Conservation (phyloP, 202 grass and related monocot genomes). For the Zoysia matrella region DNA sequence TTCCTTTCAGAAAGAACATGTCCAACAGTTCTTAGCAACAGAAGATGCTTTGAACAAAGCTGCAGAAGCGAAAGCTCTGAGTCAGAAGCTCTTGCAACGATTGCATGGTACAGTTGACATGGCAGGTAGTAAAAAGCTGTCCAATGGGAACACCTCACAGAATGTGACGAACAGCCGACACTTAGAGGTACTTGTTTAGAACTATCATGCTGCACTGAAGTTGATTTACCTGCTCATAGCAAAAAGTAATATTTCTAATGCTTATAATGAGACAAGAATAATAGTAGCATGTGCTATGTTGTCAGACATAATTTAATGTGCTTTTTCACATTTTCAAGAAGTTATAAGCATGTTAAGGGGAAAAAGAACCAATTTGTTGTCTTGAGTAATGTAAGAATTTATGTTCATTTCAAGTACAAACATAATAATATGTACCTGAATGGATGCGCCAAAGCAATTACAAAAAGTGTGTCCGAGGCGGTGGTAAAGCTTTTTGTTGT, state of each 20-base stretch:
- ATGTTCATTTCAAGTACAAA: neutral
- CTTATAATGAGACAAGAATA: constrained; percentile 20
- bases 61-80: constrained; percentile 89
- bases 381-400: neutral
- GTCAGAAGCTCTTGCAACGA: constrained; percentile 91
- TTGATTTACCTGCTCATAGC: constrained; percentile 6
- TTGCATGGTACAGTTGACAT: constrained; percentile 72
- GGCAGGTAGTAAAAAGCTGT: constrained; percentile 60
- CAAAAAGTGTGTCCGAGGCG: neutral
- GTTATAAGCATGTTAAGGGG: constrained; percentile 15
- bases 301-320: constrained; percentile 4
- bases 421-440: neutral
- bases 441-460: neutral
- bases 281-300: constrained; percentile 14
- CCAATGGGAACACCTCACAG: constrained; percentile 69
- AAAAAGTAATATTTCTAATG: constrained; percentile 16
- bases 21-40: constrained; percentile 96
- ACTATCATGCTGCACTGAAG: constrained; percentile 16
- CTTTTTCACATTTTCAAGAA: constrained; percentile 25
- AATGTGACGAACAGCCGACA: constrained; percentile 72
- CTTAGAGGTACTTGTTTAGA: constrained; percentile 71
- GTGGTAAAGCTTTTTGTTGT: too few species aligned
- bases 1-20: constrained; percentile 94
- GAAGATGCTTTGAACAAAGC: constrained; percentile 99
- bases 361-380: neutral